Base-by-base conservation (phyloP, 805 yeast genomes). In the Myxozyma geophila region DNA sequence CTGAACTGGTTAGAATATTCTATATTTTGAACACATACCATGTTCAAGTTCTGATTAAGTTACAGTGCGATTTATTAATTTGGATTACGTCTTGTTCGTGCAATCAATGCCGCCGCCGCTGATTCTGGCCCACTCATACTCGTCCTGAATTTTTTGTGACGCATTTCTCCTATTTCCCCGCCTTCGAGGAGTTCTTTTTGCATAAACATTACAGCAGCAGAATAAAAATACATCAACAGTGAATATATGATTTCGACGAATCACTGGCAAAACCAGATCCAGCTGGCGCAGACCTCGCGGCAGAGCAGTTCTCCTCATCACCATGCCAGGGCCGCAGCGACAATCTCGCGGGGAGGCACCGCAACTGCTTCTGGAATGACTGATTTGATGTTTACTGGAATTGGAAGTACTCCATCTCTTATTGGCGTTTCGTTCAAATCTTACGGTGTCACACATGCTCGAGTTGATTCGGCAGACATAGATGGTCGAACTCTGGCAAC, bases 291-390 rank as follows among this genome's bases (percentile, higher is more conserved):
- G 66, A 75, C 88, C 54, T 87, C 95, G 4, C 83, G 95, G 74
- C 82, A 79, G 66, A 82, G 89, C 37, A 84, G 83, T 70, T 75
- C 83, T 33, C 89, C 96, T 2, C 96, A 90, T 76, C 87, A 82
- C 72, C 90, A 89, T 77, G 97, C 97, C 3, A 82, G 96, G 63
- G 85, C 86, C 67, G 92, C 91, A 36, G 96, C 96, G 7, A 79
- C 86, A 13, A 80, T 85, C 60, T 87, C 83, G 44, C 62, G 62
- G 7, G 80, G 82, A 60, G 81, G 83, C 58, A 77, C 81, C 56
- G 75, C 74, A 49, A 64, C 54, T 4, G 63, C 65, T 7, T 43
- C 63, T 17, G 57, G 66, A 15, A 39, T 61, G 59, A 47, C 60
- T 15, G 62, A 58, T 43, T 48, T 49, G n/a, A 21, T 15, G 6